A percentile compares a stretch with the other conserved stretches of the same genome.
phyloP scores from a whole-genome alignment of 1,139 yeast species.

The Eremothecium cymbalariae region DNA sequence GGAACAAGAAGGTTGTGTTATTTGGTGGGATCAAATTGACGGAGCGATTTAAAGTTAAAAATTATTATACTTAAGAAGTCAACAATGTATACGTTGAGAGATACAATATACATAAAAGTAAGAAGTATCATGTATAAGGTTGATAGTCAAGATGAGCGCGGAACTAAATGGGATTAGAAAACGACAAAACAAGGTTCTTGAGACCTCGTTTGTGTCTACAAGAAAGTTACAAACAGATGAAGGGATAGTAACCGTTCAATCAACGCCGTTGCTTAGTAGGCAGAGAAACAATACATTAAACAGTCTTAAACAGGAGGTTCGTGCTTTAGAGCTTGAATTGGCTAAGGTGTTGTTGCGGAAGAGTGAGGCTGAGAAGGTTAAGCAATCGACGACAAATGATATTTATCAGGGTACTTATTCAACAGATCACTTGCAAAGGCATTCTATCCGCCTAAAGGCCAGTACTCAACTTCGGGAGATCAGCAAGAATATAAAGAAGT shows the following conservation, averaged over 20 bases:
- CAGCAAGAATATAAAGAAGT: constrained; percentile 23
- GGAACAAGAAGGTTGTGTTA: too few relatives aligned
- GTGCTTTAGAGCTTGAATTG: constrained; percentile 22
- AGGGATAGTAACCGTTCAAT: constrained; percentile 19
- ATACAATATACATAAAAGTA: too few relatives aligned
- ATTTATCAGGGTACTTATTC: constrained; percentile 31
- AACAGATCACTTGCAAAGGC: constrained; percentile 31
- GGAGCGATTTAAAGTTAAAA: too few relatives aligned
- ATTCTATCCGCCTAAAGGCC: constrained; percentile 29
- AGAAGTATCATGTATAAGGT: too few relatives aligned
- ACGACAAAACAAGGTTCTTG: constrained; percentile 26
- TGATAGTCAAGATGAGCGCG: constrained; percentile 1
- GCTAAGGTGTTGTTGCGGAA: constrained; percentile 20
- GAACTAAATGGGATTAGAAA: constrained; percentile 5
- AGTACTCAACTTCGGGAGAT: constrained; percentile 29
- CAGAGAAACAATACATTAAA: constrained; percentile 21
- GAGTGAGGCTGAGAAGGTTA: constrained; percentile 22
- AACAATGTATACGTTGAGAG: too few relatives aligned
- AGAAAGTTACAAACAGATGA: constrained; percentile 19
- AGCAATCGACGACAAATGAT: constrained; percentile 24
- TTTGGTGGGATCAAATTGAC: too few relatives aligned
- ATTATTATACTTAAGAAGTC: too few relatives aligned
- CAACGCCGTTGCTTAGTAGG: constrained; percentile 24
- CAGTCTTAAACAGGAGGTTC: constrained; percentile 19
- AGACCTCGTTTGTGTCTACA: constrained; percentile 31